Conservation (phyloP, 2,329 filamentous ascomycete genomes). For the Nectriaceae sp. region DNA sequence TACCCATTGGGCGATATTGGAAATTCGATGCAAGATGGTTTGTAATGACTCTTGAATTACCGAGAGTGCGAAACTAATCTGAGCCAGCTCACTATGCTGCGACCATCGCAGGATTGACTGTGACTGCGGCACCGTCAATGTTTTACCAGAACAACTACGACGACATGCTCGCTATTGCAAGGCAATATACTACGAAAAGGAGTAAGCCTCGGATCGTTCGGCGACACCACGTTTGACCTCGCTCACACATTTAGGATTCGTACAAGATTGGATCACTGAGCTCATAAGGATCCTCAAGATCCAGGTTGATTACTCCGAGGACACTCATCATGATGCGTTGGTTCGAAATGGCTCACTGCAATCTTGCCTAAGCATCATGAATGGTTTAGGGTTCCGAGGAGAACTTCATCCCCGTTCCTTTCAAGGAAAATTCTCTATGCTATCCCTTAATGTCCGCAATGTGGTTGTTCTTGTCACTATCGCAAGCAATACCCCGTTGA, state of each 20-base stretch:
- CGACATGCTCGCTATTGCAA: conserved; percentile 71
- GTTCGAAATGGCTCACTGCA: conserved; percentile 74
- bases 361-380: conserved; percentile 75
- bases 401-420: conserved; percentile 63
- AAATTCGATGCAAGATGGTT: conserved; percentile 51
- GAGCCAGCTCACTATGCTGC: conserved; percentile 54
- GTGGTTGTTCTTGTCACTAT: conserved; percentile 67
- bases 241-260: conserved; percentile 50
- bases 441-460: conserved; percentile 74
- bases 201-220: conserved; percentile 19
- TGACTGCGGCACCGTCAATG: conserved; percentile 50
- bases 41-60: neutral
- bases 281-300: conserved; percentile 70
- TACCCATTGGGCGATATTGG: conserved; percentile 52
- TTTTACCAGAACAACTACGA: conserved; percentile 58
- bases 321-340: conserved; percentile 70
- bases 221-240: neutral
- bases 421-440: conserved; percentile 72
- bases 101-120: conserved; percentile 62
- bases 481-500: conserved; percentile 57
- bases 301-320: conserved; percentile 79
- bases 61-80: conserved; percentile 13
- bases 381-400: conserved; percentile 73
- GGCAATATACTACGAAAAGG: conserved; percentile 43
- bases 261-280: conserved; percentile 64